Conservation (phyloP, 176 grass and related monocot genomes). For the Ensete ventricosum region DNA sequence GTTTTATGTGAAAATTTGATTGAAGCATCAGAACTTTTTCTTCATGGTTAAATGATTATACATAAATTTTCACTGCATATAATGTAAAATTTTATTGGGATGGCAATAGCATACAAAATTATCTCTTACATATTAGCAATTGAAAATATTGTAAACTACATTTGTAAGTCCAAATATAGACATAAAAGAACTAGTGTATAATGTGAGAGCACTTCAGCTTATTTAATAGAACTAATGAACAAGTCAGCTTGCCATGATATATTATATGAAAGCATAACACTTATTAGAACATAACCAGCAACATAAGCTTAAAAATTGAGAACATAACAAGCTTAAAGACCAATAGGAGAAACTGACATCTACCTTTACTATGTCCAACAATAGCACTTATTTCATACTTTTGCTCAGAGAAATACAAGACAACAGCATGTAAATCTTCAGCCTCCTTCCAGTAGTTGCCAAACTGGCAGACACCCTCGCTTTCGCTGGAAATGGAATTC, state of each 20-base stretch:
- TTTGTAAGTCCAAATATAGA: no score
- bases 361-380: conserved; percentile 22
- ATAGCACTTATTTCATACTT: conserved; percentile 22
- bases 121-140: background rate
- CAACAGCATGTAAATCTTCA: conserved; percentile 14
- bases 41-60: background rate
- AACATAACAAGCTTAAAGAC: background rate
- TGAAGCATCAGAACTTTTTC: background rate
- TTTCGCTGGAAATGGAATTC: conserved; percentile 9
- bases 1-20: background rate
- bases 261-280: background rate
- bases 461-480: conserved; percentile 9
- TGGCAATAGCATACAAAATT: background rate
- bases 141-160: background rate
- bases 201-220: background rate
- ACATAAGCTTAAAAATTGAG: background rate
- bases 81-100: background rate
- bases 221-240: background rate
- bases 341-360: background rate
- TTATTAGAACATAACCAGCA: background rate
- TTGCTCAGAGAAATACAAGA: conserved; percentile 16
- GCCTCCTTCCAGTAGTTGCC: conserved; percentile 10
- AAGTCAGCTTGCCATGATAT: background rate
- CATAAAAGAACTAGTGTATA: background rate
- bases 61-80: background rate